A percentile compares a stretch with the other conserved stretches of the same genome.
phyloP scores from a whole-genome alignment of 1,139 yeast genomes.

The Taiozyma sp. region DNA sequence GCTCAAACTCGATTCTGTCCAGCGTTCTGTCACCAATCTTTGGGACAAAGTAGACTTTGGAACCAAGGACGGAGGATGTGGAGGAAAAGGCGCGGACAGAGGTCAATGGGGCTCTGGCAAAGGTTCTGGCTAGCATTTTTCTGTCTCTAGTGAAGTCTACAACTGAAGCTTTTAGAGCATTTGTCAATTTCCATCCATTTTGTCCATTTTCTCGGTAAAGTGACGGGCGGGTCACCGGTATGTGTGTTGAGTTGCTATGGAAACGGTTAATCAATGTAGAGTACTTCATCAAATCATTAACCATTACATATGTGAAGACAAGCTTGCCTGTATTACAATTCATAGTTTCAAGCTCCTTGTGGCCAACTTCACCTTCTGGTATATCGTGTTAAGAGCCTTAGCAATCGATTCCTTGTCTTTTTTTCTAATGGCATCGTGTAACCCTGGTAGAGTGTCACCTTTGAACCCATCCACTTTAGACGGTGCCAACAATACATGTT shows the following conservation, averaged over 20 bases:
- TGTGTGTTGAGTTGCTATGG: neutral
- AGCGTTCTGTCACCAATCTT: constrained; percentile 46
- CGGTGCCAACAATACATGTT: constrained; percentile 39
- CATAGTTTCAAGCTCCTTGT: constrained; percentile 1
- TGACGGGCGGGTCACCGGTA: neutral
- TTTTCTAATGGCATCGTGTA: constrained; percentile 32
- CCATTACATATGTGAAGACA: neutral
- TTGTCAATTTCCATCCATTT: neutral
- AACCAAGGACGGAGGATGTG: constrained; percentile 30
- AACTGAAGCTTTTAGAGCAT: neutral
- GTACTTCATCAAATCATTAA: neutral
- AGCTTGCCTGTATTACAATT: neutral
- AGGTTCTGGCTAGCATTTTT: constrained; percentile 3
- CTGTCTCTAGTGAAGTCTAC: neutral
- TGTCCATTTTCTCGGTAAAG: too few relatives aligned
- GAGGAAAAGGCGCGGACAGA: constrained; percentile 36
- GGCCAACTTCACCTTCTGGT: constrained; percentile 2
- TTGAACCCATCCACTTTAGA: constrained; percentile 25
- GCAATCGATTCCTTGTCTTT: constrained; percentile 26
- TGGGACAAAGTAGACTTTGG: constrained; percentile 54
- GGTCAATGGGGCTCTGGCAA: constrained; percentile 8
- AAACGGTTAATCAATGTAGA: neutral
- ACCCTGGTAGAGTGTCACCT: constrained; percentile 34
- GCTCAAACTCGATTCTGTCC: constrained; percentile 74
- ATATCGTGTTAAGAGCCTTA: constrained; percentile 21